These are phyloP conservation scores for Salix brachista DNA, from an alignment of 345 rosid species.

Conservation along the genomic window DNA sequence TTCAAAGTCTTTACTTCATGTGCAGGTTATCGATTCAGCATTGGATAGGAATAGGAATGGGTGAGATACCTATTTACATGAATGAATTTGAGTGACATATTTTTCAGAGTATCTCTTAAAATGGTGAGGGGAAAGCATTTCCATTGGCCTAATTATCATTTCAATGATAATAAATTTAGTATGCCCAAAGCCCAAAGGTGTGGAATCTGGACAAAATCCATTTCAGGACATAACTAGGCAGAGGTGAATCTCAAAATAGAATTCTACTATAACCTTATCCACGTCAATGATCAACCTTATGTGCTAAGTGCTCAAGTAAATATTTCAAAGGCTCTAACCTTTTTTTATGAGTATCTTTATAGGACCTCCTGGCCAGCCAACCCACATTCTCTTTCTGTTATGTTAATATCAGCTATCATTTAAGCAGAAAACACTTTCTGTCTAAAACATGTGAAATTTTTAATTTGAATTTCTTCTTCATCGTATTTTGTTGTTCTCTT, in stretches of 20 bases:
- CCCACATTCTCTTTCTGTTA: no score
- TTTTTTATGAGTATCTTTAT: neutral
- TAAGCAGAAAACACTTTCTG: no score
- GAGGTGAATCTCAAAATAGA: neutral
- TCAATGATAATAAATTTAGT: neutral
- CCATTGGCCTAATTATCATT: neutral
- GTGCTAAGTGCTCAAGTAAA: neutral
- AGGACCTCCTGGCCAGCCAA: neutral
- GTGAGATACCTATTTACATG: neutral
- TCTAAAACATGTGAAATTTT: neutral
- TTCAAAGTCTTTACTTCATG: no score
- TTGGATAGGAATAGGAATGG: no score
- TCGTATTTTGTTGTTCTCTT: neutral
- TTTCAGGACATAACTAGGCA: neutral
- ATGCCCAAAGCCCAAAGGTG: conserved; percentile 7
- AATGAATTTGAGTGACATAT: neutral
- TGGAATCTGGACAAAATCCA: conserved; percentile 15
- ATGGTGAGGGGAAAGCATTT: conserved; percentile 4
- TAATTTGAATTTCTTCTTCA: neutral
- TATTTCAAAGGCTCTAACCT: neutral
- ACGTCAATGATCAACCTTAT: conserved; percentile 11
- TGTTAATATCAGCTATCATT: no score
- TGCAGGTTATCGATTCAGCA: no score
- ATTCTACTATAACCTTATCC: conserved; percentile 1
- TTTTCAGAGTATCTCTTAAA: neutral